A percentile compares a stretch with the other conserved stretches of the same genome.
phyloP scores from a whole-genome alignment of 2,329 filamentous ascomycete species.

The Talaromyces sp. region DNA sequence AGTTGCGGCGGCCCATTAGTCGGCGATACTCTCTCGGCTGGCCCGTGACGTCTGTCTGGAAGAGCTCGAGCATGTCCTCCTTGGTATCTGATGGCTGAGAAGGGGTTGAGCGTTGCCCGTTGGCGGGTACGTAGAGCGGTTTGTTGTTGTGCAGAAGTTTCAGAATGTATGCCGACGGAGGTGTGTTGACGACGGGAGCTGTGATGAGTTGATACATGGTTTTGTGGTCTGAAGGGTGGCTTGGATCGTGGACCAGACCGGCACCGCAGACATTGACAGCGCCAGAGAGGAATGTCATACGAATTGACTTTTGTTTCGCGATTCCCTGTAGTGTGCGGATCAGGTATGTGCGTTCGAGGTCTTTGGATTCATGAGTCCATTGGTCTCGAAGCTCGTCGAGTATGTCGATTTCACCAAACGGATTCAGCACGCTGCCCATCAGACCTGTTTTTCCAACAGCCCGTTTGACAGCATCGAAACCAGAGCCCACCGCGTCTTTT shows the following conservation, averaged over 20 bases:
- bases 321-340: constrained; percentile 95
- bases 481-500: constrained; percentile 85
- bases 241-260: constrained; percentile 88
- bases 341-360: constrained; percentile 91
- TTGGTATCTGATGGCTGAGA: constrained; percentile 78
- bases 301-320: constrained; percentile 85
- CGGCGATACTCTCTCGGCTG: constrained; percentile 76
- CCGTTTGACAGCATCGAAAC: constrained; percentile 92
- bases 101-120: constrained; percentile 68
- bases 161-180: constrained; percentile 77
- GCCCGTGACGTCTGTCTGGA: constrained; percentile 90
- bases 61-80: constrained; percentile 99
- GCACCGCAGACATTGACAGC: constrained; percentile 86
- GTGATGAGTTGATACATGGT: constrained; percentile 99
- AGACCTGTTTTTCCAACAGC: constrained; percentile 91
- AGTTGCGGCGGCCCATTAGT: constrained; percentile 89
- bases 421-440: constrained; percentile 92
- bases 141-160: constrained; percentile 96
- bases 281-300: constrained; percentile 95
- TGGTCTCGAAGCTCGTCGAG: constrained; percentile 91
- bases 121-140: constrained; percentile 81
- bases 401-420: constrained; percentile 93
- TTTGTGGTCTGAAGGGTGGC: constrained; percentile 88
- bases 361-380: constrained; percentile 98
- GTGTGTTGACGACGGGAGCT: constrained; percentile 84